phyloP scores from a whole-genome alignment of 2,329 filamentous ascomycete genomes.

The Chrysosphaeria jannelii region DNA sequence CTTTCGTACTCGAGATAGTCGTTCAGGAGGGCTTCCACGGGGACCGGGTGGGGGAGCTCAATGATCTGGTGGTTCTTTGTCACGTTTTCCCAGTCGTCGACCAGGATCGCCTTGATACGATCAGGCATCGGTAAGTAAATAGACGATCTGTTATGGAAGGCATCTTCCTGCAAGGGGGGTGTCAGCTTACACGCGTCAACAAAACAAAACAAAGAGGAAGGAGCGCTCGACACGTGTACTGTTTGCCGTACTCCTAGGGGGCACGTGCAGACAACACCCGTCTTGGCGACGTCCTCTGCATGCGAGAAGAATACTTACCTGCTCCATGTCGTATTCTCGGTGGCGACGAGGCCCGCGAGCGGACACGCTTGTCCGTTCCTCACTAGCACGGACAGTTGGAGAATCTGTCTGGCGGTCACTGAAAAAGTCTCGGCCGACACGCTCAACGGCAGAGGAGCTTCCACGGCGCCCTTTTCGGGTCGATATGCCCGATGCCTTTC shows the following conservation, averaged over 20 bases:
- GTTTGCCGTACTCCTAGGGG: no score
- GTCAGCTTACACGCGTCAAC: neutral
- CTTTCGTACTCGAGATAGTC: constrained; percentile 49
- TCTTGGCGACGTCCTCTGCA: no score
- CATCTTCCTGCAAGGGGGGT: constrained; percentile 45
- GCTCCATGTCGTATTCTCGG: constrained; percentile 58
- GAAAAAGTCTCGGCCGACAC: constrained; percentile 8
- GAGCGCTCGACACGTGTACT: no score
- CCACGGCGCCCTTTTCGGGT: constrained; percentile 7
- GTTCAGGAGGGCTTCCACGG: constrained; percentile 49
- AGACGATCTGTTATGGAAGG: constrained; percentile 55
- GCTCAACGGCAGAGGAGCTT: constrained; percentile 11
- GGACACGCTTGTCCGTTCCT: constrained; percentile 39
- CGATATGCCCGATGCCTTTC: constrained; percentile 1
- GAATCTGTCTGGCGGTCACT: neutral
- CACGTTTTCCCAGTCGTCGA: constrained; percentile 97
- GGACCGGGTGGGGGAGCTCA: constrained; percentile 44
- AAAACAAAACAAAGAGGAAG: constrained; percentile 1
- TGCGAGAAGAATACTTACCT: constrained; percentile 22
- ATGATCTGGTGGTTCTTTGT: constrained; percentile 86
- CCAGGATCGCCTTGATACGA: constrained; percentile 65
- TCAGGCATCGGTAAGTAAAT: constrained; percentile 72
- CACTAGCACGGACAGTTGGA: constrained; percentile 41
- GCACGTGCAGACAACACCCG: no score
- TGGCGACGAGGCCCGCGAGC: constrained; percentile 41